Evolutionary conservation across 306 rosid genomes (phyloP).

Genomic region (Lathyrus sativus): DNA sequence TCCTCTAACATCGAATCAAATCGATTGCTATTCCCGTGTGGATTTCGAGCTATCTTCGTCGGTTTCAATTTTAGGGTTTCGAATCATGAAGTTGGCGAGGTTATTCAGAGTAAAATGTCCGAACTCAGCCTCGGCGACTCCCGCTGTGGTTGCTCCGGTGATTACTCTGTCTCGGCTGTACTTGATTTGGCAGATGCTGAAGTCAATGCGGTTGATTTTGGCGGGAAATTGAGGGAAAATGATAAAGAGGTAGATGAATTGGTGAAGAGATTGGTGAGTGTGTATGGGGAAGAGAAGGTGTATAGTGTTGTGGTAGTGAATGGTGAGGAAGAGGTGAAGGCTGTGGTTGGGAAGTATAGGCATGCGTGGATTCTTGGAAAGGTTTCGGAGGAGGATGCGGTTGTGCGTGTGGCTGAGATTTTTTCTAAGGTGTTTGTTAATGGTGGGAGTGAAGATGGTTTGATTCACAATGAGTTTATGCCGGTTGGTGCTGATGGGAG

Average conservation of each 20-base stretch:
- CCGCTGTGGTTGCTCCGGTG: slow-evolving; percentile 54
- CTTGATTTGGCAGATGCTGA: not conserved
- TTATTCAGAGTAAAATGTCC: slow-evolving; percentile 48
- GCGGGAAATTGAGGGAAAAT: slow-evolving; percentile 40
- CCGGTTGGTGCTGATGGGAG: slow-evolving; percentile 95
- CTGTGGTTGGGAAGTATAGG: slow-evolving; percentile 79
- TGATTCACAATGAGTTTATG: slow-evolving; percentile 86
- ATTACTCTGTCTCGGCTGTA: slow-evolving; percentile 46
- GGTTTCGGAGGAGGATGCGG: slow-evolving; percentile 58
- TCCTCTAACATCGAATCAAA: slow-evolving; percentile 61
- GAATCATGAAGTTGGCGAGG: slow-evolving; percentile 40
- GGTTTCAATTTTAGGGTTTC: slow-evolving; percentile 60
- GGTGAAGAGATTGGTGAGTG: slow-evolving; percentile 46
- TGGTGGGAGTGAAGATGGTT: slow-evolving; percentile 81
- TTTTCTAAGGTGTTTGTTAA: slow-evolving; percentile 80
- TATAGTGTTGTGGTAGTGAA: slow-evolving; percentile 76
- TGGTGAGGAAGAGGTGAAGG: slow-evolving; percentile 54
- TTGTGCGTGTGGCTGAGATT: slow-evolving; percentile 64
- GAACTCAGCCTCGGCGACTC: slow-evolving; percentile 43
- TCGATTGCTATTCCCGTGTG: slow-evolving; percentile 74
- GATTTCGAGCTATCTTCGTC: slow-evolving; percentile 62
- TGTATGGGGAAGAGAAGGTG: slow-evolving; percentile 49
- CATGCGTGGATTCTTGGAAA: slow-evolving; percentile 77
- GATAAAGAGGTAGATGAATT: slow-evolving; percentile 67
- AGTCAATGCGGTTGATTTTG: slow-evolving; percentile 41